phyloP scores from a whole-genome alignment of 345 rosid species.

The Rubroshorea leprosula region DNA sequence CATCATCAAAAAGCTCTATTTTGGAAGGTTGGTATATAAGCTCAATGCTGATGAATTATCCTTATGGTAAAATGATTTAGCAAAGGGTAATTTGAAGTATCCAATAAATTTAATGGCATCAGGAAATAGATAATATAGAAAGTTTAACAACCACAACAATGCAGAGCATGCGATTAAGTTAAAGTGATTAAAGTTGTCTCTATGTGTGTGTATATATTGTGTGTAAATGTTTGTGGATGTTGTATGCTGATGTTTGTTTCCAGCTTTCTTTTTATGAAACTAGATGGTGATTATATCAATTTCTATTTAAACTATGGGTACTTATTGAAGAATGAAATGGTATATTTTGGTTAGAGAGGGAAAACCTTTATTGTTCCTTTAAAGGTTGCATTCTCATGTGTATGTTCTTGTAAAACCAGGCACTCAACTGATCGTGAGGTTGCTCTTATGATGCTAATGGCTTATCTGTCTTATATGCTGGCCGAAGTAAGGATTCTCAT shows the following conservation, averaged over 20 bases:
- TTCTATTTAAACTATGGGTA: too few species aligned
- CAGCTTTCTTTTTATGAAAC: too few species aligned
- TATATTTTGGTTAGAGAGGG: too few species aligned
- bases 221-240: too few species aligned
- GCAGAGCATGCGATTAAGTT: too few species aligned
- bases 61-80: not conserved
- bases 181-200: too few species aligned
- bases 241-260: too few species aligned
- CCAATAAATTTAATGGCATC: not conserved
- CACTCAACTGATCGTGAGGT: conserved; percentile 94
- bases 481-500: conserved; percentile 61
- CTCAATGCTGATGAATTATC: not conserved
- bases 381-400: not conserved
- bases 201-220: too few species aligned
- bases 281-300: too few species aligned
- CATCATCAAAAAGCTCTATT: conserved; percentile 73
- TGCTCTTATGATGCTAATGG: conserved; percentile 95
- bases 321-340: too few species aligned
- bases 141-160: not conserved
- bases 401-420: conserved; percentile 34
- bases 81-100: conserved; percentile 1
- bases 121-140: too few species aligned
- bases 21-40: conserved; percentile 62
- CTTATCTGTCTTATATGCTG: conserved; percentile 86
- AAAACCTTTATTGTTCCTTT: not conserved